phyloP scores from a whole-genome alignment of 2,329 filamentous ascomycete species.

The Fusarium beomiforme region DNA sequence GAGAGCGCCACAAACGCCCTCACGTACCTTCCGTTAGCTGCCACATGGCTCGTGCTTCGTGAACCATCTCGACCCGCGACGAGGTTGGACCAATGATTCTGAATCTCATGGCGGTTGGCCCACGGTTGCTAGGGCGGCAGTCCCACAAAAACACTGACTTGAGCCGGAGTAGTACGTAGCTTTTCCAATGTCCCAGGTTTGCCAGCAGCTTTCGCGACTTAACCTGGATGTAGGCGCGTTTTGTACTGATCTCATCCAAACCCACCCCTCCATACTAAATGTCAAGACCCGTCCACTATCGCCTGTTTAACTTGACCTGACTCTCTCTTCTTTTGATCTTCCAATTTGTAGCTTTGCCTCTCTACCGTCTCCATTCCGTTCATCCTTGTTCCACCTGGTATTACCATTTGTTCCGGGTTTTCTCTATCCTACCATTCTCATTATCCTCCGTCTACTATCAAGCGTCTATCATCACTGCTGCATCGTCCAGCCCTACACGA shows the following conservation, averaged over 20 bases:
- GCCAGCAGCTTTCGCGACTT: constrained; percentile 22
- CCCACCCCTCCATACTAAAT: constrained; percentile 41
- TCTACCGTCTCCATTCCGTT: constrained; percentile 25
- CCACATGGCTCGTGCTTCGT: constrained; percentile 34
- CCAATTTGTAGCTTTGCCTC: constrained; percentile 1
- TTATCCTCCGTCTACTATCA: not conserved
- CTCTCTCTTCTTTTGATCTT: constrained; percentile 19
- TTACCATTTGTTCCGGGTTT: constrained; percentile 1
- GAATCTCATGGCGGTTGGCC: constrained; percentile 57
- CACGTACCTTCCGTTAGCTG: constrained; percentile 17
- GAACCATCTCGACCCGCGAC: constrained; percentile 23
- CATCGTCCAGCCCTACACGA: constrained; percentile 2
- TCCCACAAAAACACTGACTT: constrained; percentile 21
- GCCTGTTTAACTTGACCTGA: constrained; percentile 18
- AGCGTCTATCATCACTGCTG: not conserved
- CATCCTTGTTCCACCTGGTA: constrained; percentile 24
- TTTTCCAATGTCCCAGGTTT: constrained; percentile 20
- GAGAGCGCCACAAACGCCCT: not conserved
- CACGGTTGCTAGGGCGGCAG: constrained; percentile 53
- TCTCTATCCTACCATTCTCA: constrained; percentile 13
- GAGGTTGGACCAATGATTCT: constrained; percentile 54
- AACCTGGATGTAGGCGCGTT: constrained; percentile 37
- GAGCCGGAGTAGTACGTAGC: constrained; percentile 21
- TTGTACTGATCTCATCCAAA: constrained; percentile 34
- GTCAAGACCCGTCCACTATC: constrained; percentile 16